Evolutionary conservation across 176 grass and related monocot genomes (phyloP).

Genomic region (Pharus latifolius): DNA sequence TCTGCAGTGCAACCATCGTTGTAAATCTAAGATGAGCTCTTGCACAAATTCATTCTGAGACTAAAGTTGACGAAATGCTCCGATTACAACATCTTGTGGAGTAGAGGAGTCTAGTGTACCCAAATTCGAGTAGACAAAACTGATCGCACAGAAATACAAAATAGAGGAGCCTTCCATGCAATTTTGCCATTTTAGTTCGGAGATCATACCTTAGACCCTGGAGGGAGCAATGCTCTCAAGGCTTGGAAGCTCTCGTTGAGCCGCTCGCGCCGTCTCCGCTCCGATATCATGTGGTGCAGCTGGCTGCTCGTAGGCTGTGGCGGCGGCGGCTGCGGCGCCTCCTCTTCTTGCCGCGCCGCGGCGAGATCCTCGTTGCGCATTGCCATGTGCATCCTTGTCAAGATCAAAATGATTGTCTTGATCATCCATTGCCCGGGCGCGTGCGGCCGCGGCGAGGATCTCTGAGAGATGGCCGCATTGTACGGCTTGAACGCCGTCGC

Average conservation of each 20-base stretch:
- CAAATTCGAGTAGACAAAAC: no score
- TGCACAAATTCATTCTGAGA: no score
- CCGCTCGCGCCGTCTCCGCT: constrained; percentile 62
- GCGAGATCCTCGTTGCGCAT: background rate
- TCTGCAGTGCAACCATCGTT: no score
- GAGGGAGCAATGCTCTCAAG: constrained; percentile 50
- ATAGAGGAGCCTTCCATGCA: no score
- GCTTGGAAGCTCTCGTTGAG: constrained; percentile 65
- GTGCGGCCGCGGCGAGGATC: background rate
- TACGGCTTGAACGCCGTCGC: constrained; percentile 48
- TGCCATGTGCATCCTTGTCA: constrained; percentile 11
- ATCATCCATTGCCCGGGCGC: constrained; percentile 47
- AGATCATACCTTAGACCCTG: constrained; percentile 45
- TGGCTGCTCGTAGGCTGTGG: constrained; percentile 28
- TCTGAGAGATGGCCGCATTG: constrained; percentile 18
- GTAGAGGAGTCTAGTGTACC: no score
- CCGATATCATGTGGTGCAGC: constrained; percentile 65
- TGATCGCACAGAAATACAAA: no score
- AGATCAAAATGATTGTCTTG: constrained; percentile 31
- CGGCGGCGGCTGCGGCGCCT: background rate
- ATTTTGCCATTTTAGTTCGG: no score
- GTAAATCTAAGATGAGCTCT: no score
- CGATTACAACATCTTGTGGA: no score
- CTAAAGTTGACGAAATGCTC: no score
- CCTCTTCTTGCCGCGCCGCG: background rate